Conservation (phyloP, 1,284 basidiomycete genomes). For the Papiliotrema flavescens region DNA sequence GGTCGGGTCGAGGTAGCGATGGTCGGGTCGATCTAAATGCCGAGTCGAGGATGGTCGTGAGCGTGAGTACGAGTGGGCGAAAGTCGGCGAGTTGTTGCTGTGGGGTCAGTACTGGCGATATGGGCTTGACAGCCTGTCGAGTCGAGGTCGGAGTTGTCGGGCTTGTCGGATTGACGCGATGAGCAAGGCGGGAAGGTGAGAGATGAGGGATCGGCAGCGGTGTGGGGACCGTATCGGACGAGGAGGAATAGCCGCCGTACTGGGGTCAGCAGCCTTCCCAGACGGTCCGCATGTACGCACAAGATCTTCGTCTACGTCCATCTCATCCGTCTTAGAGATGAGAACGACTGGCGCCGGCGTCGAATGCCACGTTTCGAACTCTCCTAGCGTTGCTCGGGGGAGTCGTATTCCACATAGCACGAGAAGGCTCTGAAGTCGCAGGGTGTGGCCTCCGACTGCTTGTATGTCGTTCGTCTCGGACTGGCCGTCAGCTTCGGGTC, state of each 20-base stretch:
- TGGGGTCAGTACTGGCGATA: too few relatives aligned
- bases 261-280: not conserved
- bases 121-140: not conserved
- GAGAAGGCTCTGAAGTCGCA: not conserved
- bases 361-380: too few relatives aligned
- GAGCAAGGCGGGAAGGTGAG: not conserved
- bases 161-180: not conserved
- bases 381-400: not conserved
- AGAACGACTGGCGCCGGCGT: too few relatives aligned
- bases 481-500: slow-evolving; percentile 2
- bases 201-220: not conserved
- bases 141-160: not conserved
- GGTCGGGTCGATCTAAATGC: not conserved
- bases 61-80: too few relatives aligned
- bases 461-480: slow-evolving; percentile 16
- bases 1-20: not conserved
- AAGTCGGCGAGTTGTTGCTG: too few relatives aligned
- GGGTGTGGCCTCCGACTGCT: slow-evolving; percentile 1
- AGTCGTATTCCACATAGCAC: not conserved
- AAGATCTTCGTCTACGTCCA: slow-evolving; percentile 1
- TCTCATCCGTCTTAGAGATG: not conserved
- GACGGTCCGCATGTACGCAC: not conserved
- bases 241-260: not conserved
- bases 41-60: not conserved
- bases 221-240: not conserved